A percentile compares a stretch with the other conserved stretches of the same genome.
These are phyloP conservation scores for Exophiala sp. DNA, from an alignment of 2,329 filamentous ascomycete genomes.

Conservation along the genomic window DNA sequence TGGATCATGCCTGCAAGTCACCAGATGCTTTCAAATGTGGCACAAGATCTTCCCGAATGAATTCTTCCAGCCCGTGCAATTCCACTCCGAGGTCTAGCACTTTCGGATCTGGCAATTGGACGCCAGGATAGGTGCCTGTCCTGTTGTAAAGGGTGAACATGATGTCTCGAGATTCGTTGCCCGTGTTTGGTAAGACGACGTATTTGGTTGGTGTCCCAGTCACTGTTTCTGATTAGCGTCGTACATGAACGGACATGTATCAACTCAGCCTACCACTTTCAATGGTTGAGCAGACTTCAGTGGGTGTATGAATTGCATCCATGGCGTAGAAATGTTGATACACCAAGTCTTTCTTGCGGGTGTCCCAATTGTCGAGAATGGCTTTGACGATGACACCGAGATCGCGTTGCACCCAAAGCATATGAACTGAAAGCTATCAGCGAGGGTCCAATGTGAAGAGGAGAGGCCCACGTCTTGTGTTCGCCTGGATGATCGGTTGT, in stretches of 20 bases:
- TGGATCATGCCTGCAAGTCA: neutral
- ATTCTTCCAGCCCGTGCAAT: slow-evolving; percentile 25
- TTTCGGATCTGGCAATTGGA: slow-evolving; percentile 22
- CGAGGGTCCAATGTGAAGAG: neutral
- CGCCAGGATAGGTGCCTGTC: slow-evolving; percentile 25
- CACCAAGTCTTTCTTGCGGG: slow-evolving; percentile 17
- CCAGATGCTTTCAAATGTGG: slow-evolving; percentile 20
- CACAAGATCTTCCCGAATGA: slow-evolving; percentile 17
- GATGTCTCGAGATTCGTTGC: slow-evolving; percentile 27
- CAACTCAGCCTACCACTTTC: slow-evolving; percentile 4
- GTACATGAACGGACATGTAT: no score
- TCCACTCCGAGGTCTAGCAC: slow-evolving; percentile 26
- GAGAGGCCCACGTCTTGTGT: slow-evolving; percentile 14
- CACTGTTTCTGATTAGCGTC: slow-evolving; percentile 6
- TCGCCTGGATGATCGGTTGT: slow-evolving; percentile 16
- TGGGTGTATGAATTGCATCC: slow-evolving; percentile 14
- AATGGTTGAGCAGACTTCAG: slow-evolving; percentile 12
- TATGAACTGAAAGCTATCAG: slow-evolving; percentile 11
- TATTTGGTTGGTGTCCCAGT: slow-evolving; percentile 24
- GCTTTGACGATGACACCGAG: slow-evolving; percentile 23
- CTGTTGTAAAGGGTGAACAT: slow-evolving; percentile 29
- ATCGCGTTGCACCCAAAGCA: slow-evolving; percentile 24
- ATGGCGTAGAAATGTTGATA: slow-evolving; percentile 14
- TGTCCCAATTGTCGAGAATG: slow-evolving; percentile 26
- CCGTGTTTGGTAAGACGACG: slow-evolving; percentile 24